Conservation (phyloP, 495 filamentous ascomycete genomes). For the Aspergillus nidulans region DNA sequence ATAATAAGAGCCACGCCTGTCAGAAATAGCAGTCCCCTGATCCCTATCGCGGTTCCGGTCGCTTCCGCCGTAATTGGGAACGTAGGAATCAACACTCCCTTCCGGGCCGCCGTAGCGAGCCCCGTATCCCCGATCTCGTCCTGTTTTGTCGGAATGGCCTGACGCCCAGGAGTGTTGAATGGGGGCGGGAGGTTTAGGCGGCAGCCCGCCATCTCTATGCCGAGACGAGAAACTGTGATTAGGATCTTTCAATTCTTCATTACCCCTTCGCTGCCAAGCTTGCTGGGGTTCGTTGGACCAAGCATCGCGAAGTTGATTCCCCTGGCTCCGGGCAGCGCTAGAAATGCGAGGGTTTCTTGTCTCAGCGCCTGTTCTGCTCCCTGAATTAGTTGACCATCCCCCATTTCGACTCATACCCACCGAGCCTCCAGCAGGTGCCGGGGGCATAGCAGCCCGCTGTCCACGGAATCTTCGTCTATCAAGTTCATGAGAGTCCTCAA, state of each 20-base stretch:
- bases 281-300: conserved; percentile 12
- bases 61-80: conserved; percentile 30
- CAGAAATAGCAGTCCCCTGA: conserved; percentile 15
- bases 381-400: conserved; percentile 45
- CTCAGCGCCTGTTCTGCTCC: conserved; percentile 25
- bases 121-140: conserved; percentile 28
- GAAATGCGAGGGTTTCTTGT: conserved; percentile 34
- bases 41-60: conserved; percentile 26
- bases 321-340: conserved; percentile 24
- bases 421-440: conserved; percentile 83
- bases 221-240: conserved; percentile 21
- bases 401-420: conserved; percentile 71
- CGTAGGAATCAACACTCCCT: conserved; percentile 36
- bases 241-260: conserved; percentile 17
- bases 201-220: conserved; percentile 34
- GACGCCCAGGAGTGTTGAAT: conserved; percentile 29
- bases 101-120: conserved; percentile 24
- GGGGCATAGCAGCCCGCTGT: conserved; percentile 72
- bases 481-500: conserved; percentile 92
- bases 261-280: conserved; percentile 8
- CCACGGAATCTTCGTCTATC: conserved; percentile 85
- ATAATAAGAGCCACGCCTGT: conserved; percentile 19
- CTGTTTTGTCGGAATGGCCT: conserved; percentile 22
- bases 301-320: conserved; percentile 20
- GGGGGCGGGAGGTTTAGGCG: conserved; percentile 35